These are phyloP conservation scores for Phytopythium cucurbitacearum DNA, from an alignment of 352 stramenopile species.

Conservation along the genomic window DNA sequence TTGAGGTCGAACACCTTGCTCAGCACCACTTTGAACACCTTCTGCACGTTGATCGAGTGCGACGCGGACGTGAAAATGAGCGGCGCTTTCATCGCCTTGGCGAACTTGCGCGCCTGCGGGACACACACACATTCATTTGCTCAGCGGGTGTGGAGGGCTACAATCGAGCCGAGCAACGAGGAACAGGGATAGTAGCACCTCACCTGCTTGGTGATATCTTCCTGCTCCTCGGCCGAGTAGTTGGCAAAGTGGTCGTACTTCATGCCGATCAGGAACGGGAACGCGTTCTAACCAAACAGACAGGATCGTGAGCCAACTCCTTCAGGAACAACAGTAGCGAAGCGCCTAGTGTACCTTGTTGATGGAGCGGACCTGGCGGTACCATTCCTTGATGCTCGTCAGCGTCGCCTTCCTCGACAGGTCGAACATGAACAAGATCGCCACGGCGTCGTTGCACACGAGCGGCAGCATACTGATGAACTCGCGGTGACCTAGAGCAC, in stretches of 20 bases:
- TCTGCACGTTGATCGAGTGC: constrained; percentile 95
- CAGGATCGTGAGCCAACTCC: background rate
- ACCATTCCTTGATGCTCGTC: constrained; percentile 93
- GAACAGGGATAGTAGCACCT: background rate
- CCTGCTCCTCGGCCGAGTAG: constrained; percentile 87
- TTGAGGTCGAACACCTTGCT: constrained; percentile 94
- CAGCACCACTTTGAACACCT: constrained; percentile 94
- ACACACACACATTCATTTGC: constrained; percentile 85
- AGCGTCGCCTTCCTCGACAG: constrained; percentile 90
- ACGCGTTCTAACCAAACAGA: constrained; percentile 63
- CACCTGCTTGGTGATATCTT: constrained; percentile 93
- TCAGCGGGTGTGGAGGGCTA: constrained; percentile 92
- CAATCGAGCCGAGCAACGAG: background rate
- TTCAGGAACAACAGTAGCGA: background rate
- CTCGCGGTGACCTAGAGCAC: constrained; percentile 71
- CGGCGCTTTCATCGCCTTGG: constrained; percentile 93
- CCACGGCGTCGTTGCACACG: constrained; percentile 93
- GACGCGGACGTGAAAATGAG: constrained; percentile 92
- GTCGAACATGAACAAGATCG: constrained; percentile 96
- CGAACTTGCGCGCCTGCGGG: constrained; percentile 88
- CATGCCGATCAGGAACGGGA: constrained; percentile 92
- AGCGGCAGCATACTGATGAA: constrained; percentile 95
- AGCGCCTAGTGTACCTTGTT: constrained; percentile 61
- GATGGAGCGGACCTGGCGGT: constrained; percentile 86
- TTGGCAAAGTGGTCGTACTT: constrained; percentile 95